Conservation (phyloP, 139 green algal genomes). For the Chlamydomonas schloesseri region DNA sequence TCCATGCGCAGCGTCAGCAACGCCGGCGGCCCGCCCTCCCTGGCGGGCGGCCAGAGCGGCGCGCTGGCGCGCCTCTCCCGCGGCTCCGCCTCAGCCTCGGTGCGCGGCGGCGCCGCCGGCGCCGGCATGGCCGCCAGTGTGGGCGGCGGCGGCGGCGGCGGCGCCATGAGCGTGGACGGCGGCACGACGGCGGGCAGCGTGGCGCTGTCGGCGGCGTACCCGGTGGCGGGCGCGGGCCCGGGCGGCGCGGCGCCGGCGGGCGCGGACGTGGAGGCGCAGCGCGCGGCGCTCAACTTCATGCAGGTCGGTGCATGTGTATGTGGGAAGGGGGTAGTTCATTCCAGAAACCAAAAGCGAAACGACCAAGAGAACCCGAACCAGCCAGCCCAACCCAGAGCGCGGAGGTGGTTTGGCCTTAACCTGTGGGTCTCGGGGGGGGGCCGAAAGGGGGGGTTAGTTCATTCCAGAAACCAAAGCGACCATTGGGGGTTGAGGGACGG, state of each 20-base stretch:
- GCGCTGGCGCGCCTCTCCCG: constrained; percentile 6
- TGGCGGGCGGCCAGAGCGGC: neutral
- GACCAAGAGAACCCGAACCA: no score
- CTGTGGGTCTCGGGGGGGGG: no score
- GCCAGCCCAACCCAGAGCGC: no score
- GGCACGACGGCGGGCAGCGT: neutral
- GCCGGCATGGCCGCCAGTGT: constrained; percentile 4
- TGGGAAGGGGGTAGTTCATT: no score
- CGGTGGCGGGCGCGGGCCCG: neutral
- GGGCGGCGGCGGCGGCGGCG: neutral
- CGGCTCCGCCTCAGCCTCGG: neutral
- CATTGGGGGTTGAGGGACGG: no score
- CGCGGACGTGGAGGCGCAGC: constrained; percentile 15
- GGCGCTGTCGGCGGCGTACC: neutral
- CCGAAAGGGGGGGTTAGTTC: no score
- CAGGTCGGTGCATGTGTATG: constrained; percentile 38
- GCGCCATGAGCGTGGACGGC: no score
- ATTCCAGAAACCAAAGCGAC: no score
- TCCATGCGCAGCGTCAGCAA: neutral
- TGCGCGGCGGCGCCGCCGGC: neutral
- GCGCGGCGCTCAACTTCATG: constrained; percentile 43
- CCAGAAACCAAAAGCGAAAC: no score
- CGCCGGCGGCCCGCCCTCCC: neutral
- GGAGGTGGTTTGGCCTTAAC: no score
- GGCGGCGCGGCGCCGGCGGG: neutral